These are phyloP conservation scores for Biscogniauxia mediterranea DNA, from an alignment of 2,329 filamentous ascomycete genomes.

Conservation along the genomic window DNA sequence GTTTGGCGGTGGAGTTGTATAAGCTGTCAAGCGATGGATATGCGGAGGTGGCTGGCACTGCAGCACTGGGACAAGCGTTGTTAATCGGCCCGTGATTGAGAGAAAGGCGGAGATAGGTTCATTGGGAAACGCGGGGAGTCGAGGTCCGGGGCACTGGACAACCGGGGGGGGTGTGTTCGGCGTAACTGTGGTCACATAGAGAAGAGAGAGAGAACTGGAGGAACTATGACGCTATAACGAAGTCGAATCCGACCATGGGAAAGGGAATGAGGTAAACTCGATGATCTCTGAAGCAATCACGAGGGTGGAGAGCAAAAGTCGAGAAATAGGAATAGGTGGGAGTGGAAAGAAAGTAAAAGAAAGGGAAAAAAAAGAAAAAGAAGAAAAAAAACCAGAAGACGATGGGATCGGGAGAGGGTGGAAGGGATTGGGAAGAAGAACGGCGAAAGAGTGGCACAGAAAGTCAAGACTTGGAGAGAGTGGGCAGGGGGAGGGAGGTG, in stretches of 20 bases:
- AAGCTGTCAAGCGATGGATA: slow-evolving; percentile 15
- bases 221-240: neutral
- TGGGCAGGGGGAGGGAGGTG: neutral
- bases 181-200: neutral
- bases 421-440: slow-evolving; percentile 1
- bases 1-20: slow-evolving; percentile 7
- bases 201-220: neutral
- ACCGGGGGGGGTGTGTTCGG: neutral
- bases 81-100: slow-evolving; percentile 36
- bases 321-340: no score
- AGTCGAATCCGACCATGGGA: neutral
- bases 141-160: slow-evolving; percentile 4
- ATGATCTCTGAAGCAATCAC: no score
- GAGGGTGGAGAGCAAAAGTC: neutral
- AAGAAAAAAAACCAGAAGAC: neutral
- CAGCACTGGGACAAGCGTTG: slow-evolving; percentile 26
- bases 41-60: slow-evolving; percentile 27
- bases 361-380: neutral
- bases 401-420: neutral
- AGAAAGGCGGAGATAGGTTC: slow-evolving; percentile 30
- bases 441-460: neutral
- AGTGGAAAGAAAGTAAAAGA: neutral
- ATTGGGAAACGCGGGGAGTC: slow-evolving; percentile 31
- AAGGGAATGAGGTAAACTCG: no score
- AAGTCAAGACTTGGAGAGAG: no score